Evolutionary conservation across 1,139 yeast species (phyloP).

Genomic region (Magnusiomyces fungicola): DNA sequence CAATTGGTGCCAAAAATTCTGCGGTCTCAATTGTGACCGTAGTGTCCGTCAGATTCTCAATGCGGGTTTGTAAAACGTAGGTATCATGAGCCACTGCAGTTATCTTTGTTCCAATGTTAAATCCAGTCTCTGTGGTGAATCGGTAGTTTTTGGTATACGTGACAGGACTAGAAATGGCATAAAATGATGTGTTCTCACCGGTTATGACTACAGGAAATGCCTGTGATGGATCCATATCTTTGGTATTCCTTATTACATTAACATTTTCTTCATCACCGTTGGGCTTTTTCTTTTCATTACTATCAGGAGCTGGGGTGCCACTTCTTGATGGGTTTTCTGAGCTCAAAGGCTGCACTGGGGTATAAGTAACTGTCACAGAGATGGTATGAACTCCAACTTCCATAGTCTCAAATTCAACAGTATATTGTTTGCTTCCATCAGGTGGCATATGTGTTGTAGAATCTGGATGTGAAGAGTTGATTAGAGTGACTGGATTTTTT

Average conservation of each 20-base stretch:
- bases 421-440: slow-evolving; percentile 18
- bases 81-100: slow-evolving; percentile 17
- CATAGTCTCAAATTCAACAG: slow-evolving; percentile 26
- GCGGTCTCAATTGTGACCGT: slow-evolving; percentile 29
- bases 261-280: too few species aligned
- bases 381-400: slow-evolving; percentile 29
- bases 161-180: too few species aligned
- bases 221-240: too few species aligned
- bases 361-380: slow-evolving; percentile 23
- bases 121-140: slow-evolving; percentile 29
- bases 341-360: slow-evolving; percentile 6
- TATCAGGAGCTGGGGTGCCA: too few species aligned
- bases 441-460: slow-evolving; percentile 16
- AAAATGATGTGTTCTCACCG: too few species aligned
- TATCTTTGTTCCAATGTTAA: slow-evolving; percentile 29
- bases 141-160: slow-evolving; percentile 26
- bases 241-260: too few species aligned
- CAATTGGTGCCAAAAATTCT: slow-evolving; percentile 25
- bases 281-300: too few species aligned
- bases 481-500: slow-evolving; percentile 13
- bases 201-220: too few species aligned
- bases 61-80: slow-evolving; percentile 31
- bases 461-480: slow-evolving; percentile 18
- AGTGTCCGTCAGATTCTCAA: slow-evolving; percentile 30
- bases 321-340: not conserved